A percentile compares a stretch with the other conserved stretches of the same genome.
Conservation (phyloP, 169 alveolate genomes). For the Plasmodium ovale region DNA sequence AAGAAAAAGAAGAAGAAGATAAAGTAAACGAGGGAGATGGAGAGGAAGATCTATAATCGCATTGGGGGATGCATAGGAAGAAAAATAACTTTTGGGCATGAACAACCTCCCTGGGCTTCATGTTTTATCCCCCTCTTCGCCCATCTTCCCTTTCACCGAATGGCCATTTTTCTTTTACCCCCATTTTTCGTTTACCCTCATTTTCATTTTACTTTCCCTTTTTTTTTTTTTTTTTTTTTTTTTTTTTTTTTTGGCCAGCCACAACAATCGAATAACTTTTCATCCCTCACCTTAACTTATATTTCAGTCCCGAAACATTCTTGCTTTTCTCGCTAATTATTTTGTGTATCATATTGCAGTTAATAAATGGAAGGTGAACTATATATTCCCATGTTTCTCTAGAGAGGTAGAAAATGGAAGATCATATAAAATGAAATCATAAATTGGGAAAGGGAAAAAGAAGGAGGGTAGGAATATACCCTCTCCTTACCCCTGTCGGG, state of each 20-base stretch:
- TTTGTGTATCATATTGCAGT: constrained; percentile 66
- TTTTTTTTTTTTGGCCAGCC: not conserved
- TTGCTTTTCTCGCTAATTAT: constrained; percentile 53
- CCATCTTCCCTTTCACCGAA: too few relatives aligned
- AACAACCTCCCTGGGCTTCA: too few relatives aligned
- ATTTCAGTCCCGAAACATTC: constrained; percentile 59
- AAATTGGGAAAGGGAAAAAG: not conserved
- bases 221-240: not conserved
- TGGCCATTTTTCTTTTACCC: too few relatives aligned
- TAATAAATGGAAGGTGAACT: constrained; percentile 74
- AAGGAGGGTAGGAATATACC: too few relatives aligned
- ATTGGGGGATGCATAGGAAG: too few relatives aligned
- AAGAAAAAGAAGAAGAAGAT: not conserved
- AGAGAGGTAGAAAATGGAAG: not conserved
- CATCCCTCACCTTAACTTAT: constrained; percentile 38
- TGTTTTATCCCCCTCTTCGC: too few relatives aligned
- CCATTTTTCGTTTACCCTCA: too few relatives aligned
- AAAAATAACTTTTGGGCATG: too few relatives aligned
- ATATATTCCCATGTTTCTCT: constrained; percentile 76
- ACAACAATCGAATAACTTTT: not conserved
- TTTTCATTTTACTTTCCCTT: not conserved
- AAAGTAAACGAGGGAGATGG: too few relatives aligned
- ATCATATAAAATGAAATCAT: constrained; percentile 10
- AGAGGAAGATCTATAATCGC: too few relatives aligned
- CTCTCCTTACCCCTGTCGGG: not conserved